Percentiles rank a stretch among this genome's conserved stretches.
These are phyloP conservation scores for Astrephomene gubernaculifera DNA, from an alignment of 139 green algal genomes.

Conservation along the genomic window DNA sequence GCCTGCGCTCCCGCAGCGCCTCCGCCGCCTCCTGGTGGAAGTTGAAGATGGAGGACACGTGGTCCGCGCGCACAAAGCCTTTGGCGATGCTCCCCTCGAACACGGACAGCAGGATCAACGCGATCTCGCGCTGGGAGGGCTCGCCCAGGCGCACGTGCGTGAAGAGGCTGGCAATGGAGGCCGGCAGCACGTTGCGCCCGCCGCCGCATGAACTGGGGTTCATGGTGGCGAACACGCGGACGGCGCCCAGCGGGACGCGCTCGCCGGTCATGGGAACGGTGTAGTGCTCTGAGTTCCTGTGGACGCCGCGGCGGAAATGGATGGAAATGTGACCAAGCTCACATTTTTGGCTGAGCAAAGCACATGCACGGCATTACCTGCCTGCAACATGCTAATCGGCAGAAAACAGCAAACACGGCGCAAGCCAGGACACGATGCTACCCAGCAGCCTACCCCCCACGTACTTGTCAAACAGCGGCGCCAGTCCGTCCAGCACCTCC, in stretches of 20 bases:
- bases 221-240: constrained; percentile 93
- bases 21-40: constrained; percentile 34
- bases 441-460: too few species aligned
- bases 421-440: too few species aligned
- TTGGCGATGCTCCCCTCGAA: constrained; percentile 25
- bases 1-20: constrained; percentile 11
- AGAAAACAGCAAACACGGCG: too few species aligned
- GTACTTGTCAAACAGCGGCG: constrained; percentile 54
- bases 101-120: constrained; percentile 41
- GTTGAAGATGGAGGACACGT: constrained; percentile 21
- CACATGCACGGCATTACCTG: too few species aligned
- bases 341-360: too few species aligned
- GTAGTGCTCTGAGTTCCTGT: constrained; percentile 39
- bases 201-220: constrained; percentile 84
- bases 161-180: constrained; percentile 47
- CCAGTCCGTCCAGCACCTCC: constrained; percentile 62
- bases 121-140: constrained; percentile 42
- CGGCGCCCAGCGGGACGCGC: constrained; percentile 79
- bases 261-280: constrained; percentile 55
- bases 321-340: too few species aligned
- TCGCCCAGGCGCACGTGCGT: constrained; percentile 37
- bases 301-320: too few species aligned
- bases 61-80: constrained; percentile 9
- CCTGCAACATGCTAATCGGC: too few species aligned
- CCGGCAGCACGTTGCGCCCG: constrained; percentile 47